Evolutionary conservation across 2,329 filamentous ascomycete genomes (phyloP), one percentile per base, ranked within the genome.

Genomic region (Claviceps sp.): DNA sequence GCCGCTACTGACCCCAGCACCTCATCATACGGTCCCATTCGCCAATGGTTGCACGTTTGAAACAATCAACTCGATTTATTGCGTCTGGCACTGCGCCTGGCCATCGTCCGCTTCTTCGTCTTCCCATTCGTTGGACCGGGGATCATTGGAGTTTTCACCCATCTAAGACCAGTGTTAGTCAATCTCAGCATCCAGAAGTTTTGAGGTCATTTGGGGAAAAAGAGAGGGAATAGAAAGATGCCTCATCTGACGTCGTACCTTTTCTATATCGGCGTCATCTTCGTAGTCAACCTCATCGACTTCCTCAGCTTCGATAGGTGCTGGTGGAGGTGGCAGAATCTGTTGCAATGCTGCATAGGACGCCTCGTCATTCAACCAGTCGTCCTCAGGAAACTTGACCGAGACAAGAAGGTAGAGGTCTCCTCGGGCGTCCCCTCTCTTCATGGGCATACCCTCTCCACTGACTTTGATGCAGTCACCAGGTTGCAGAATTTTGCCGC

Each of bases 371-470:
- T 79, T 74, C 53, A 90, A 73, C 89, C 89, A 97, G 26, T 82
- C 86, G 60, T 91, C 82, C 60, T 90, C 82, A 2, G 93, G 93
- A 72, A 97, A 97, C 51, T 88, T 79, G 56, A 98, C 78, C 61
- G 93, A 84, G 57, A 96, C 84, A 40, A 86, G 73, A 43, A 98
- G 75, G 68, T 91, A 98, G 17, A 98, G 73, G 62, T 97, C 89
- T 44, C 93, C 93, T 64, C 82, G 89, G 4, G 72, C 64, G 41
- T 98, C 93, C 56, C 84, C 87, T 53, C 84, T 82, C 76, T 96
- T 96, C 60, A 84, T 69, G 2, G 93, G 93, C 93, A 98, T 98
- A 55, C 93, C 93, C 71, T 98, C 93, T 26, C 89, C 89, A 2
- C 76, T 69, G 1, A 98, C 74, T 73, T 89, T 95, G 60, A 98